Percentiles rank a stretch among this genome's conserved stretches.
These are phyloP conservation scores for Aspergillus fijiensis DNA, from an alignment of 2,329 filamentous ascomycete genomes.

Conservation along the genomic window DNA sequence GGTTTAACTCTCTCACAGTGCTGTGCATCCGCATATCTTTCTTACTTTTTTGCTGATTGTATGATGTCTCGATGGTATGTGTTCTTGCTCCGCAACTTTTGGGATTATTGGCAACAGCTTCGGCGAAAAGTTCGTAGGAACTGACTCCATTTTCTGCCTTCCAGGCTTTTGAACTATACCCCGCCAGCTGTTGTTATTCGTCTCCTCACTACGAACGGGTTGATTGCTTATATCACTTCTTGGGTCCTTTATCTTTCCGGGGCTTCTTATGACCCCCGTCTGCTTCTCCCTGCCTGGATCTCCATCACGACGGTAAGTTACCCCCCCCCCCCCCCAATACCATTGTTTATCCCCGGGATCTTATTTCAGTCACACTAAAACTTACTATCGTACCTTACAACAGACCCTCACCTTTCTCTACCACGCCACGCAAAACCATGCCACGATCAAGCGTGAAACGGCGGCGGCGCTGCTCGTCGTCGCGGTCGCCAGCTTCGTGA, in stretches of 20 bases:
- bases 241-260: conserved; percentile 69
- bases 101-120: not conserved
- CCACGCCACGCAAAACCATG: conserved; percentile 73
- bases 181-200: conserved; percentile 75
- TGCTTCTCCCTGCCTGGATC: conserved; percentile 75
- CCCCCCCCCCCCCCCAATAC: not conserved
- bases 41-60: conserved; percentile 81
- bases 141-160: not conserved
- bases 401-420: conserved; percentile 72
- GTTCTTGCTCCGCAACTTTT: not conserved
- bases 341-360: not conserved
- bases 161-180: conserved; percentile 79
- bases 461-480: conserved; percentile 75
- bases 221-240: conserved; percentile 73
- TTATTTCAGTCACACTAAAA: not conserved
- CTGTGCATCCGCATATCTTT: conserved; percentile 72
- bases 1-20: conserved; percentile 51
- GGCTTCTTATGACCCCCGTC: conserved; percentile 66
- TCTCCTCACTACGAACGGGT: conserved; percentile 70
- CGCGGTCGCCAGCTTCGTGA: conserved; percentile 73
- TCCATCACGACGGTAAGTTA: conserved; percentile 67
- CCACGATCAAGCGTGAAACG: conserved; percentile 77
- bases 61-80: conserved; percentile 77
- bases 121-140: not conserved
- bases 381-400: not conserved